phyloP scores from a whole-genome alignment of 192 early-diverging fungal species.

The Entrophospora sp. region DNA sequence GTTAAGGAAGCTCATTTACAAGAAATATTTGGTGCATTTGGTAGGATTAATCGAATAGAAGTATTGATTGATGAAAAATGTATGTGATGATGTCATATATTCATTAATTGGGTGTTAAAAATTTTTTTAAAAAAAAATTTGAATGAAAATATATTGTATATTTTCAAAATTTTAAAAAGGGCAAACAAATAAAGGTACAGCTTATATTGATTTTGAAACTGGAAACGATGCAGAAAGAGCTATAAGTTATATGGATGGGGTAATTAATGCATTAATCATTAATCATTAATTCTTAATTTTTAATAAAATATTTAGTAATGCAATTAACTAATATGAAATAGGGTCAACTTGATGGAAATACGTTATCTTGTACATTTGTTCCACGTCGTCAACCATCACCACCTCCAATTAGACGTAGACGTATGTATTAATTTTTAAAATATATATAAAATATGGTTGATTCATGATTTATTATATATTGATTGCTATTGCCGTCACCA shows the following conservation, averaged over 20 bases:
- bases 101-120: too few relatives aligned
- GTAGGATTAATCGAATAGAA: constrained; percentile 22
- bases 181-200: constrained; percentile 30
- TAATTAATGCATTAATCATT: constrained; percentile 32
- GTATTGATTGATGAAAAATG: constrained; percentile 33
- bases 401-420: constrained; percentile 20
- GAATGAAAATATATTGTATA: neutral
- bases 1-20: constrained; percentile 31
- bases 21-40: constrained; percentile 35
- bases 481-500: neutral
- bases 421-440: neutral
- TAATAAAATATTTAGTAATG: neutral
- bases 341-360: constrained; percentile 40
- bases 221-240: constrained; percentile 34
- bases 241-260: constrained; percentile 37
- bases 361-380: constrained; percentile 22
- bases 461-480: too few relatives aligned
- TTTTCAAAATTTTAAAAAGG: constrained; percentile 18
- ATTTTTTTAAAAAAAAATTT: neutral
- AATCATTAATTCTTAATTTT: neutral
- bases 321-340: neutral
- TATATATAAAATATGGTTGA: neutral
- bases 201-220: constrained; percentile 34
- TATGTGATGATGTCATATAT: constrained; percentile 8
- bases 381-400: constrained; percentile 23